Evolutionary conservation across 495 filamentous ascomycete species (phyloP), one percentile per base, ranked within the genome.

Genomic region (Choiromyces venosus): DNA sequence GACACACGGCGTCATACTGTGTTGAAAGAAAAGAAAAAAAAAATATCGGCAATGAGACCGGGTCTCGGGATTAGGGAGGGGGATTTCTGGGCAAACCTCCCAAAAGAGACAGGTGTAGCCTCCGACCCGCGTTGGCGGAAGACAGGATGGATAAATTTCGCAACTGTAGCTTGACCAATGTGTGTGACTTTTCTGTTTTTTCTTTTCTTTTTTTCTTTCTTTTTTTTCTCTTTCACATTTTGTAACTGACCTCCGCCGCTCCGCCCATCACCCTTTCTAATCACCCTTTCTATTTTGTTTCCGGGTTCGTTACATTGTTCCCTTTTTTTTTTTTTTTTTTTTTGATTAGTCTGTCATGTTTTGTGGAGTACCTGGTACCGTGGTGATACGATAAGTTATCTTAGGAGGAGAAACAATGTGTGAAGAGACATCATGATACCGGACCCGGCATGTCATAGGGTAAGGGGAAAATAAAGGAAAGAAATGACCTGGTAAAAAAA

Each of bases 1-100:
- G 75, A 77, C 75, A 76, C 74, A 77, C 73, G 73, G 73, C 74
- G 75, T 77, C 75, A 77, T 77, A 70, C 74, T 73, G 66, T 61
- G 75, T 66, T 73, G 69, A 76, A 70, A 71, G 52, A 76, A n/a
- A n/a, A n/a, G n/a, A n/a, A n/a, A n/a, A n/a, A n/a, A n/a, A n/a
- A n/a, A 56, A 61, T 61, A 77, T 77, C 75, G 74, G 75, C 75
- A 77, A 77, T 70, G 73, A 77, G 69, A 77, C 75, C 73, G 70
- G 69, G 29, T 61, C 52, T 61, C 52, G 52, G 52, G 29, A 61
- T 61, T 29, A 29, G 25, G 52, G 10, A 6, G 6, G 6, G n/a
- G 52, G 42, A 44, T 44, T 1, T 0, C 42, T 44, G 42, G 42
- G 25, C 52, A 9, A 61, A 12, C 10, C 25, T 29, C 52, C 52